Base-by-base conservation (phyloP, 345 rosid species). In the Ceriops decandra region DNA sequence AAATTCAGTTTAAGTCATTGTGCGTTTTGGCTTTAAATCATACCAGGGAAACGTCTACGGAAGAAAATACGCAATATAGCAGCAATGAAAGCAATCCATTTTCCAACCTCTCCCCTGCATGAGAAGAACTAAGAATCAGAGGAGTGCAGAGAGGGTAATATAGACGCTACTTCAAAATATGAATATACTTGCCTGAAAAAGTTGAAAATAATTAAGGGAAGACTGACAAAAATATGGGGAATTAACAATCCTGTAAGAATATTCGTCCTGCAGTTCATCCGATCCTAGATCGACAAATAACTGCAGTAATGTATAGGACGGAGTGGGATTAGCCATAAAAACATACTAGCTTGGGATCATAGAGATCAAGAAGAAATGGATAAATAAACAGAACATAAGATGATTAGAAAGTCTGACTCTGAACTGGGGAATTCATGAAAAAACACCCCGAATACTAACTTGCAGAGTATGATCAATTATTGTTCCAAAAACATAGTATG, bases 221-320 rank as follows among this genome's bases (percentile, higher is more conserved):
- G 91, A 59, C 89, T 87, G 11, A 90, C 85, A 92, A 90, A 93
- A 66, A 91, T 86, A 78, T 86, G 91, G 30, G 96, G 97, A 72
- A 91, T 82, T 15, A 93, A 68, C 46, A 93, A 88, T 0, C 83
- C 49, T 1, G 98, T 93, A 30, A 93, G 92, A 54, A 93, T 91
- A 66, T 88, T 89, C 4, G 91, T 89, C 76, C 69, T 88, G 97
- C 98, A 91, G 63, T 93, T 83, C 20, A 96, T 93, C 59, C 97
- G 88, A 74, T 93, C 98, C 87, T 89, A 69, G 72, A 93, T 84
- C 87, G 91, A 74, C 81, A 93, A 74, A 72, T 93, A 93, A 73
- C 97, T 91, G 87, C 84, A 63, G 17, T 0, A 19, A 53, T 21
- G n/a, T 17, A 57, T 1, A 56, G 8, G 6, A 46, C 9, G 35